Base-by-base conservation (phyloP, 2,329 filamentous ascomycete genomes). In the Penicillium griseofulvum region DNA sequence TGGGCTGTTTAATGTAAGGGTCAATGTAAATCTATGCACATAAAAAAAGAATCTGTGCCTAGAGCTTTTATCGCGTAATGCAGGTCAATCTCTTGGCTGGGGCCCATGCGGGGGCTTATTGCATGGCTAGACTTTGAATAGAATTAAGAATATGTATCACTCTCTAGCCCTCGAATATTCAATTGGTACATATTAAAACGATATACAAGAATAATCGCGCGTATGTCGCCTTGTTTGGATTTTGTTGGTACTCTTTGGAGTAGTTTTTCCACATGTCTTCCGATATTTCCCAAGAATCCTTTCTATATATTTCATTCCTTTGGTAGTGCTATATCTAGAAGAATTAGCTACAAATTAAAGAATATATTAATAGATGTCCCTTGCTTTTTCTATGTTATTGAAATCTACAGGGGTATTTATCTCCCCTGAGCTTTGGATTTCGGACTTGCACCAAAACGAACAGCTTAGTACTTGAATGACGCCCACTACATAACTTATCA, bases 81-180 rank as follows among this genome's bases (percentile, higher is more conserved):
- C 60, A 60, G 43, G 61, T 56, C 52, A 56, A 57, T 48, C 47
- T 52, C 51, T 62, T 64, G 58, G 62, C 60, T 61, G 22, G 52
- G 43, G 54, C 19, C 51, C 44, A 55, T 59, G 61, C 59, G 57
- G 61, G 58, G 57, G 24, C 4, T 26, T 14, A 33, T 42, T 49
- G 47, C 37, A 42, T 42, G 7, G 24, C 12, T 17, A 37, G 4
- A 16, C 22, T 10, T 14, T 11, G 28, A 44, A 5, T 28, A 19
- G n/a, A 8, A 19, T 29, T 3, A 19, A 17, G 19, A 17, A 16
- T n/a, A 26, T 5, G 2, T 24, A 14, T 26, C 44, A 24, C 14
- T 8, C n/a, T 11, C n/a, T 11, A 29, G 5, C 26, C n/a, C 34
- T 37, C 16, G 9, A 37, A 17, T 19, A 17, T 19, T 19, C 6